Evolutionary conservation across 2,329 filamentous ascomycete genomes (phyloP).

Genomic region (Beauveria sp.): DNA sequence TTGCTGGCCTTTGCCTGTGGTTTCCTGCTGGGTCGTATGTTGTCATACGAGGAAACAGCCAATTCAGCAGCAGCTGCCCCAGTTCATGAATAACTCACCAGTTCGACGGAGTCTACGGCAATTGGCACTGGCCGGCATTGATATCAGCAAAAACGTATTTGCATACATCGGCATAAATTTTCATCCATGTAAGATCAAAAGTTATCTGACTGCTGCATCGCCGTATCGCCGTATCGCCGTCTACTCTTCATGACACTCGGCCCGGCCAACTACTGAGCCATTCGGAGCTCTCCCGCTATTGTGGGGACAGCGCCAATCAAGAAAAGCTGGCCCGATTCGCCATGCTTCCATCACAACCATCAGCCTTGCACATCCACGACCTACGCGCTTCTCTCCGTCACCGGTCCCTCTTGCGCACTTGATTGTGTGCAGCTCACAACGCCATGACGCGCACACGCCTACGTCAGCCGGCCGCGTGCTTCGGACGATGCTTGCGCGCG

Average conservation of each 20-base stretch:
- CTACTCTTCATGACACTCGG: not conserved
- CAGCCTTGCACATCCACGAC: not conserved
- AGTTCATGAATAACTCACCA: not conserved
- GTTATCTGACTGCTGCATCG: too few relatives aligned
- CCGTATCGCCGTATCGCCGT: not conserved
- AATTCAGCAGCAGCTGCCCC: not conserved
- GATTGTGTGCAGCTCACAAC: not conserved
- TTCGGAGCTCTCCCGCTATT: not conserved
- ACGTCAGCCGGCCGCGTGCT: not conserved
- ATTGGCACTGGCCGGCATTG: not conserved
- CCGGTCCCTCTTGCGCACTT: not conserved
- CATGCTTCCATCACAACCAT: not conserved
- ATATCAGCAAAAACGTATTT: not conserved
- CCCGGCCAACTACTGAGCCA: not conserved
- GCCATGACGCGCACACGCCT: not conserved
- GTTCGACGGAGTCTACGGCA: not conserved
- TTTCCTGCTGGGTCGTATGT: not conserved
- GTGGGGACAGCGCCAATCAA: not conserved
- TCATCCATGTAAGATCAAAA: too few relatives aligned
- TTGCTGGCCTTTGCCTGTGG: not conserved
- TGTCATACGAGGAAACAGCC: not conserved
- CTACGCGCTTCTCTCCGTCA: not conserved
- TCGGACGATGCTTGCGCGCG: not conserved
- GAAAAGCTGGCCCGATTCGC: not conserved
- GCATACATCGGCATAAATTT: not conserved